phyloP scores from a whole-genome alignment of 1,284 basidiomycete species.

The Pisolithus thermaeus region DNA sequence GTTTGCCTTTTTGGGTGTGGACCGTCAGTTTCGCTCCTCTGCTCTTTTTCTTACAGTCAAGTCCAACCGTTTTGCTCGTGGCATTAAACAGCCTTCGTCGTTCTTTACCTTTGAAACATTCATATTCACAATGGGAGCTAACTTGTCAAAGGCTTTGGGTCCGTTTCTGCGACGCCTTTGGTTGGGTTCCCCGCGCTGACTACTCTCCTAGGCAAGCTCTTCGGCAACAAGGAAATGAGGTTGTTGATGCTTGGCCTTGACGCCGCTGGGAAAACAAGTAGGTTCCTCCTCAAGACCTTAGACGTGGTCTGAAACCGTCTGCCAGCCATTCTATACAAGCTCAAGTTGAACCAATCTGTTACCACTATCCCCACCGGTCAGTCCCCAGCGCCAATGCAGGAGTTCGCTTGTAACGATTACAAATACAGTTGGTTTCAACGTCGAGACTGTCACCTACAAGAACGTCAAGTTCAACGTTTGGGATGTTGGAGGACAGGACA shows the following conservation, averaged over 20 bases:
- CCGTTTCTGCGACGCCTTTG: constrained; percentile 19
- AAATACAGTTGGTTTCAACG: constrained; percentile 87
- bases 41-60: constrained; percentile 28
- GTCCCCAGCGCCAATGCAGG: constrained; percentile 16
- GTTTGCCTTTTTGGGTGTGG: constrained; percentile 7
- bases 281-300: constrained; percentile 23
- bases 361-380: constrained; percentile 97
- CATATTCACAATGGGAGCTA: constrained; percentile 58
- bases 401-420: constrained; percentile 7
- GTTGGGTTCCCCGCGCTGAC: background rate
- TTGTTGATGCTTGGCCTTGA: constrained; percentile 88
- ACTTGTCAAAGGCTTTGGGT: constrained; percentile 73
- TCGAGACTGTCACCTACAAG: constrained; percentile 99
- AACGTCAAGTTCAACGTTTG: constrained; percentile 99
- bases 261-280: constrained; percentile 95
- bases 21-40: constrained; percentile 9
- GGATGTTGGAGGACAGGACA: constrained; percentile 99
- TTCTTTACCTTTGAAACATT: constrained; percentile 39
- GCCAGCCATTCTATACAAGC: constrained; percentile 96
- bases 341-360: constrained; percentile 98
- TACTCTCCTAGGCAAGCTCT: constrained; percentile 71
- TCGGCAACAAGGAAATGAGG: constrained; percentile 99
- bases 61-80: constrained; percentile 20
- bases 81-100: constrained; percentile 34
- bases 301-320: constrained; percentile 3